phyloP scores from a whole-genome alignment of 2,329 filamentous ascomycete genomes.

The Pyricularia pennisetigena region DNA sequence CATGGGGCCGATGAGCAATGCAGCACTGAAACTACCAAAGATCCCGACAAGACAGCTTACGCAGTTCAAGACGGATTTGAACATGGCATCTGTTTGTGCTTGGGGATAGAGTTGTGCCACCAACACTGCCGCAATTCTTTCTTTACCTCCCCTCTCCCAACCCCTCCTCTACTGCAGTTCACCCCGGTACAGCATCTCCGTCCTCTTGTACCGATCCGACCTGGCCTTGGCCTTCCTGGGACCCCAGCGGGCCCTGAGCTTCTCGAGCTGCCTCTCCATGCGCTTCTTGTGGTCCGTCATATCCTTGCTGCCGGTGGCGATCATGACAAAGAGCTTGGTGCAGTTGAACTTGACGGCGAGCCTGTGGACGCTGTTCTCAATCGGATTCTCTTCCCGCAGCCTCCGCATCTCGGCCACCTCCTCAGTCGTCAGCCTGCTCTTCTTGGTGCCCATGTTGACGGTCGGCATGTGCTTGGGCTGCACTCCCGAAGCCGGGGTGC shows the following conservation, averaged over 20 bases:
- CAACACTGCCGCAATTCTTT: neutral
- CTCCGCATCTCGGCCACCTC: constrained; percentile 51
- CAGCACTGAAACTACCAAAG: neutral
- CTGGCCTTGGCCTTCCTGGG: constrained; percentile 41
- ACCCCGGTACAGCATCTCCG: constrained; percentile 39
- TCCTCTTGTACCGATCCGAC: constrained; percentile 44
- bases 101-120: neutral
- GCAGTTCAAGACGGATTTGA: neutral
- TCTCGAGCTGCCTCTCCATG: constrained; percentile 33
- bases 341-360: constrained; percentile 47
- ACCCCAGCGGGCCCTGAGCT: constrained; percentile 46
- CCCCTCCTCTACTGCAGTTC: constrained; percentile 29
- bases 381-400: constrained; percentile 42
- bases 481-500: neutral
- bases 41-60: neutral
- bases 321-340: constrained; percentile 45
- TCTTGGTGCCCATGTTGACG: constrained; percentile 3
- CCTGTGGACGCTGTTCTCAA: constrained; percentile 41
- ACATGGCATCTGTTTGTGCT: neutral
- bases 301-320: constrained; percentile 38
- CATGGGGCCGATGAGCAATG: neutral
- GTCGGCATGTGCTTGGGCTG: constrained; percentile 8
- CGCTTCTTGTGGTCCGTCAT: constrained; percentile 27
- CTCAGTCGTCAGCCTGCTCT: constrained; percentile 35
- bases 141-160: too few relatives aligned